Percentiles rank a stretch among this genome's conserved stretches.
phyloP scores from a whole-genome alignment of 2,329 filamentous ascomycete genomes.

The Curvularia spicifera region DNA sequence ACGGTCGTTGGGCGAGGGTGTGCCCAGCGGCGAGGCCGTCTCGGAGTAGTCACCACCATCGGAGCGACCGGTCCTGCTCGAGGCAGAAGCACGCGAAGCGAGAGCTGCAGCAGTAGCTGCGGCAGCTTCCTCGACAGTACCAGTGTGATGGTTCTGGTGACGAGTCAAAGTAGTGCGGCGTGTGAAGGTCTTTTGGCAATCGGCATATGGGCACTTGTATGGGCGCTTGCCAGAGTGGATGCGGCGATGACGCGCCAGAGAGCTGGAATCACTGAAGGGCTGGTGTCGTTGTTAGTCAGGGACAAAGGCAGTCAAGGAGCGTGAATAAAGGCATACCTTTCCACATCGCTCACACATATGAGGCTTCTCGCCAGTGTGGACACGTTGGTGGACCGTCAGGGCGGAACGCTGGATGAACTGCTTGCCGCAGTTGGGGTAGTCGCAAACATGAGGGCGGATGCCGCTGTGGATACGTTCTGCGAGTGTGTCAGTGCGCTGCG shows the following conservation, averaged over 20 bases:
- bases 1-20: constrained; percentile 82
- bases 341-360: constrained; percentile 97
- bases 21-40: constrained; percentile 76
- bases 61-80: constrained; percentile 64
- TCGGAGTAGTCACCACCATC: constrained; percentile 75
- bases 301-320: background rate
- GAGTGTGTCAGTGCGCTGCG: constrained; percentile 39
- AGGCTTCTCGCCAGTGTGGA: constrained; percentile 97
- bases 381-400: constrained; percentile 90
- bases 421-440: constrained; percentile 87
- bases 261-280: constrained; percentile 97
- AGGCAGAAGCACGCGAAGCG: constrained; percentile 60
- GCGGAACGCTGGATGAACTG: constrained; percentile 97
- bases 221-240: constrained; percentile 96
- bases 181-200: constrained; percentile 98
- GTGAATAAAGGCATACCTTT: constrained; percentile 68
- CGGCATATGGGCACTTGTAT: constrained; percentile 96
- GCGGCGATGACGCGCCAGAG: constrained; percentile 86
- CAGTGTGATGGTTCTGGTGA: constrained; percentile 94
- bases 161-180: constrained; percentile 92
- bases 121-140: constrained; percentile 91
- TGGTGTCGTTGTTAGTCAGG: constrained; percentile 51
- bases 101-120: constrained; percentile 86
- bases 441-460: constrained; percentile 88
- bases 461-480: constrained; percentile 95